Evolutionary conservation across 345 rosid species (phyloP).

Genomic region (Euphorbia peplus): DNA sequence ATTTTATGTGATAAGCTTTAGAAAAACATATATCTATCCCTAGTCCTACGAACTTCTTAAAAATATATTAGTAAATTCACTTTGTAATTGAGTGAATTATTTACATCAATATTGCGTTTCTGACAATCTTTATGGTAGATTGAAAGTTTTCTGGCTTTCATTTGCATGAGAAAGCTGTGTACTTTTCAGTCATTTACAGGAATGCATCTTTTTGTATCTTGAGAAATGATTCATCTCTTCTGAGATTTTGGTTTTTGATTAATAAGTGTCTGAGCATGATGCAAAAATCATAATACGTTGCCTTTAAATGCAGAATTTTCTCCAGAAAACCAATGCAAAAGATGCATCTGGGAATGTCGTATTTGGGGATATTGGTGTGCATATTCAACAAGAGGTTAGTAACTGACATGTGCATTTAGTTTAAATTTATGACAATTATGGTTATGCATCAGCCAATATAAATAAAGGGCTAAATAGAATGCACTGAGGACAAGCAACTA

Average conservation of each 20-base stretch:
- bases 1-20: too few relatives aligned
- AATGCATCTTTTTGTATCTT: too few relatives aligned
- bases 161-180: too few relatives aligned
- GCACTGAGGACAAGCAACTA: background rate
- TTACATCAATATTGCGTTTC: background rate
- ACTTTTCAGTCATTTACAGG: too few relatives aligned
- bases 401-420: conserved; percentile 1
- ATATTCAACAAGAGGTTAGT: conserved; percentile 93
- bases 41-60: background rate
- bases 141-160: too few relatives aligned
- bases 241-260: background rate
- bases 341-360: conserved; percentile 95
- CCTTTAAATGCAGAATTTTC: conserved; percentile 52
- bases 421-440: background rate
- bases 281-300: conserved; percentile 2
- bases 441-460: background rate
- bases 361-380: conserved; percentile 83
- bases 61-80: background rate
- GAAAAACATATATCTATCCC: background rate
- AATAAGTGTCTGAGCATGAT: background rate
- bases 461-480: background rate
- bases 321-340: conserved; percentile 78
- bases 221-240: too few relatives aligned
- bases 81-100: background rate
- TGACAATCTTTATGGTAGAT: too few relatives aligned